These are phyloP conservation scores for Cubamyces lactineus DNA, from an alignment of 768 basidiomycete genomes.

Conservation along the genomic window DNA sequence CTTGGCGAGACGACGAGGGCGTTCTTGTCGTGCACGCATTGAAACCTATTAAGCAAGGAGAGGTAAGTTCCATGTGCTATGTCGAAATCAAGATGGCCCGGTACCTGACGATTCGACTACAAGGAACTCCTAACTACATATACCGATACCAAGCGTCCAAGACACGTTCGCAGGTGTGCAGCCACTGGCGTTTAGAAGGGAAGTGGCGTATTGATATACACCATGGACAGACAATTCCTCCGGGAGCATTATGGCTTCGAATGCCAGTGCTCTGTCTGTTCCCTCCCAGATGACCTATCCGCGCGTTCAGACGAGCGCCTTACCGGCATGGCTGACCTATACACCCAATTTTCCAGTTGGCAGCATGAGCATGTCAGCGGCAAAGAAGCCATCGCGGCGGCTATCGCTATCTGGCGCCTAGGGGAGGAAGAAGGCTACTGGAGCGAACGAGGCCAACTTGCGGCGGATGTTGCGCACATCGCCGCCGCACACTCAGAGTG, in stretches of 20 bases:
- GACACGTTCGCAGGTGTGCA: slow-evolving; percentile 55
- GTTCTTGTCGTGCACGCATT: slow-evolving; percentile 60
- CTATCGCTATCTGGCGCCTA: slow-evolving; percentile 56
- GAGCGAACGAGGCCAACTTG: slow-evolving; percentile 65
- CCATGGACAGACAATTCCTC: slow-evolving; percentile 47
- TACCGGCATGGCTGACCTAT: slow-evolving; percentile 47
- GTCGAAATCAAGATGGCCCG: too few relatives aligned
- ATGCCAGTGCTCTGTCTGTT: slow-evolving; percentile 62
- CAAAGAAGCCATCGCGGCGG: slow-evolving; percentile 49
- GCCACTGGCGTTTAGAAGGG: neutral
- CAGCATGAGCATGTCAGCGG: slow-evolving; percentile 48
- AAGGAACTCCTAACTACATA: slow-evolving; percentile 69
- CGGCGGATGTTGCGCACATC: slow-evolving; percentile 61
- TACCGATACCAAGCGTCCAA: slow-evolving; percentile 55
- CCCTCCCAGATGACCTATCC: slow-evolving; percentile 52
- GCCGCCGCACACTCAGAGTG: slow-evolving; percentile 68
- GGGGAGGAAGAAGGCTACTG: slow-evolving; percentile 67
- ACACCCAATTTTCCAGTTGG: slow-evolving; percentile 55
- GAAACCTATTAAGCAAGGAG: slow-evolving; percentile 53
- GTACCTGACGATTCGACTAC: neutral
- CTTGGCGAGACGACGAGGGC: slow-evolving; percentile 54
- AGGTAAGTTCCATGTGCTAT: slow-evolving; percentile 38
- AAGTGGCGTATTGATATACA: neutral
- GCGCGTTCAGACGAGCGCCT: slow-evolving; percentile 55
- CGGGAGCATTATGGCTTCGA: slow-evolving; percentile 56